Percentiles rank a stretch among this genome's conserved stretches.
These are phyloP conservation scores for Fusarium haematococcum DNA, from an alignment of 2,329 filamentous ascomycete species.

Conservation along the genomic window DNA sequence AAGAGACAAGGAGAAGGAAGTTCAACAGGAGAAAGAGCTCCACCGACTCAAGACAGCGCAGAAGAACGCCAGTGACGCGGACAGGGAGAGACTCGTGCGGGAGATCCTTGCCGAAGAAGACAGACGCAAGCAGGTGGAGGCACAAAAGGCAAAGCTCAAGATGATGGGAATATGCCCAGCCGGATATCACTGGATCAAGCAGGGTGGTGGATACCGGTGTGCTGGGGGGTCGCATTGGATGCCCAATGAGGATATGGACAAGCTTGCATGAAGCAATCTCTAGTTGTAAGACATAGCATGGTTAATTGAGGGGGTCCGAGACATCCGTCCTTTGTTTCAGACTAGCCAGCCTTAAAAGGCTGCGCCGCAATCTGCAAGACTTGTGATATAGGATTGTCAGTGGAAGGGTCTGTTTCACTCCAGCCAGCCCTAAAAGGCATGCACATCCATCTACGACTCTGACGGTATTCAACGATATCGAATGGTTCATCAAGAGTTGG, in stretches of 20 bases:
- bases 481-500: background rate
- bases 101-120: constrained; percentile 50
- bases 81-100: constrained; percentile 51
- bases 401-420: background rate
- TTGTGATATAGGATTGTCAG: background rate
- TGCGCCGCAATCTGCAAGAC: background rate
- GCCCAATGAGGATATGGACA: constrained; percentile 23
- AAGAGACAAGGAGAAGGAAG: constrained; percentile 56
- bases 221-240: constrained; percentile 68
- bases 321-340: background rate
- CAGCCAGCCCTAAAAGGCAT: background rate
- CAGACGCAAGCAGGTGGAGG: constrained; percentile 52
- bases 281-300: background rate
- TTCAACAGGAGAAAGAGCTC: constrained; percentile 53
- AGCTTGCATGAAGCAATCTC: background rate
- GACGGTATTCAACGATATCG: background rate
- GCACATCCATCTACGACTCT: background rate
- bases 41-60: constrained; percentile 48
- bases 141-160: constrained; percentile 60
- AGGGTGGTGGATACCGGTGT: constrained; percentile 70
- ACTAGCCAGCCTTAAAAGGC: background rate
- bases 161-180: constrained; percentile 65
- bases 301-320: background rate
- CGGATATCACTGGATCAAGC: constrained; percentile 73
- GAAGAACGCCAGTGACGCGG: constrained; percentile 43